Conservation (phyloP, 306 rosid genomes). For the Echinosophora koreensis region DNA sequence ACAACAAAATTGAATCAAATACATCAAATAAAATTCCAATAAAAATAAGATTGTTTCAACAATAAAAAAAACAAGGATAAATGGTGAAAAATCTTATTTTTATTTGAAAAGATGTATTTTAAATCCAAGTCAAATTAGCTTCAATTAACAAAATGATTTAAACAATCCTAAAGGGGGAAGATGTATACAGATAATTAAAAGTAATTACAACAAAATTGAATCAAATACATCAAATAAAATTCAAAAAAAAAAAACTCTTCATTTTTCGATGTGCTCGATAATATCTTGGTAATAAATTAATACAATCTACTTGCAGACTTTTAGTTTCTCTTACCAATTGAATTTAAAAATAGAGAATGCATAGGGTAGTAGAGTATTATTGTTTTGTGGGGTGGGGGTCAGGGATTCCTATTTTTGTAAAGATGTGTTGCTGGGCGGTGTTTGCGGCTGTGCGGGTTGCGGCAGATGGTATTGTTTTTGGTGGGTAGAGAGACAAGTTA, state of each 20-base stretch:
- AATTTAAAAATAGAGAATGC: conserved; percentile 22
- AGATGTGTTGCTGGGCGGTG: too few species aligned
- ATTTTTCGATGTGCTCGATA: not conserved
- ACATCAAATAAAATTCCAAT: not conserved
- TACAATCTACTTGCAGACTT: not conserved
- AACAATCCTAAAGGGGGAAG: not conserved
- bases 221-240: not conserved
- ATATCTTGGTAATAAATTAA: not conserved
- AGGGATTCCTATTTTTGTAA: too few species aligned
- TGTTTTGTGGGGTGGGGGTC: too few species aligned
- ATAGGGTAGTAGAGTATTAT: not conserved
- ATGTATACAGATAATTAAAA: not conserved
- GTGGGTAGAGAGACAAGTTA: too few species aligned
- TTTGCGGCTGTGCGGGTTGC: too few species aligned
- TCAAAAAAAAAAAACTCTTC: not conserved
- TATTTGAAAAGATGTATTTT: not conserved
- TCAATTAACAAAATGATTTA: conserved; percentile 4
- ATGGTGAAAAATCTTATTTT: not conserved
- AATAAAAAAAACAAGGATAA: too few species aligned
- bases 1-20: not conserved
- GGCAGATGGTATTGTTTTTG: too few species aligned
- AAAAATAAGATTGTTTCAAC: too few species aligned
- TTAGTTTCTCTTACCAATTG: conserved; percentile 4
- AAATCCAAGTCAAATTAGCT: conserved; percentile 24
- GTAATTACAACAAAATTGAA: not conserved